Evolutionary conservation across 768 basidiomycete species (phyloP).

Genomic region (Rubroboletus pulcherrimus): DNA sequence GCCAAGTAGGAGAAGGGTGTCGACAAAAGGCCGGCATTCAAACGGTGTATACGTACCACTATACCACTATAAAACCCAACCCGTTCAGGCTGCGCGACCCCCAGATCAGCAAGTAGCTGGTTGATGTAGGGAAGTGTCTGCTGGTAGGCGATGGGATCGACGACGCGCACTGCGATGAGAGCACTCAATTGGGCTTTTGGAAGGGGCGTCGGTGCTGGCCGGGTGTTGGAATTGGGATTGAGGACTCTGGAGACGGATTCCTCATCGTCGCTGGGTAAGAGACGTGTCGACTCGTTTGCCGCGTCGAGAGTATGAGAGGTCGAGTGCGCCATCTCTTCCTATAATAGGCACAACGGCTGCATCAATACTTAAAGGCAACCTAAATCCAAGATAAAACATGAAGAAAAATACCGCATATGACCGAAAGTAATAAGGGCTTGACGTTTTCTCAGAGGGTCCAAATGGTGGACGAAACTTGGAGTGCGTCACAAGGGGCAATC

Average conservation of each 20-base stretch:
- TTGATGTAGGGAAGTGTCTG: conserved; percentile 68
- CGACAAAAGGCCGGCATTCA: not conserved
- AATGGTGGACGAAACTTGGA: no score
- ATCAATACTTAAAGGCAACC: no score
- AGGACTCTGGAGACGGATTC: not conserved
- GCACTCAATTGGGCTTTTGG: conserved; percentile 44
- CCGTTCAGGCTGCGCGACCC: conserved; percentile 50
- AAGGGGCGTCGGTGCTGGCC: conserved; percentile 23
- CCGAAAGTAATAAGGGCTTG: no score
- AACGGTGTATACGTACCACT: conserved; percentile 39
- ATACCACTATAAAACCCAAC: conserved; percentile 67
- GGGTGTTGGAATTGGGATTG: not conserved
- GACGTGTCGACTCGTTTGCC: conserved; percentile 12
- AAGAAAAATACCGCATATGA: no score
- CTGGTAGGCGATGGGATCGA: conserved; percentile 57
- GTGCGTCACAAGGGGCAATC: no score
- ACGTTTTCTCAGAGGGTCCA: no score
- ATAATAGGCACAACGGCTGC: no score
- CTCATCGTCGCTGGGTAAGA: conserved; percentile 10
- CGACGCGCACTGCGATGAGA: conserved; percentile 38
- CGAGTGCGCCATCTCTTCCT: not conserved
- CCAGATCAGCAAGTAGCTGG: conserved; percentile 52
- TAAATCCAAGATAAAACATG: no score
- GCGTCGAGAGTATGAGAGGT: not conserved
- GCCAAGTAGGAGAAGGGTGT: not conserved